Evolutionary conservation across 2,329 filamentous ascomycete genomes (phyloP).

Genomic region (Cytospora paraplurivora): DNA sequence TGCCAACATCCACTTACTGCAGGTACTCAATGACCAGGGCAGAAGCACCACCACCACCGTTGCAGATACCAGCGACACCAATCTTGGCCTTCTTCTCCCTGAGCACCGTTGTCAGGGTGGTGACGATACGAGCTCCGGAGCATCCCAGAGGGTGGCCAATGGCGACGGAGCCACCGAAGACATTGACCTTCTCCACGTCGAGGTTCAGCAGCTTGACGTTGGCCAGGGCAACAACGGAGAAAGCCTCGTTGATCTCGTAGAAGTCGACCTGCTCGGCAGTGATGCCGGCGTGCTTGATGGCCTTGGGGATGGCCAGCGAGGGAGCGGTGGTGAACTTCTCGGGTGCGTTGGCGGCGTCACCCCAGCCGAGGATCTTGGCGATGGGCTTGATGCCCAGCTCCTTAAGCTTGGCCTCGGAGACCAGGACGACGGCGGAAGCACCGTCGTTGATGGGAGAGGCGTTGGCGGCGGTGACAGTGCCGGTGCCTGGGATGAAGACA

Average conservation of each 20-base stretch:
- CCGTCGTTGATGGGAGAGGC: conserved; percentile 96
- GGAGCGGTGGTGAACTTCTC: conserved; percentile 96
- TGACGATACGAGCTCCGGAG: conserved; percentile 90
- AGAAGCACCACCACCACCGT: conserved; percentile 93
- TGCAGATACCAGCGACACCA: conserved; percentile 94
- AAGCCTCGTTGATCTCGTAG: conserved; percentile 99
- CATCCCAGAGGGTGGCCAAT: conserved; percentile 94
- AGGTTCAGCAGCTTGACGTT: conserved; percentile 91
- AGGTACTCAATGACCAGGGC: conserved; percentile 85
- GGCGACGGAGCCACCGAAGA: conserved; percentile 92
- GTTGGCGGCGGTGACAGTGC: conserved; percentile 94
- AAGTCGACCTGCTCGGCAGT: conserved; percentile 78
- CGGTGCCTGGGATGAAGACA: conserved; percentile 75
- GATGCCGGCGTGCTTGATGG: conserved; percentile 89
- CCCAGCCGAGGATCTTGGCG: conserved; percentile 97
- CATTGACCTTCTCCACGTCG: conserved; percentile 83
- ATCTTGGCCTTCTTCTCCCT: conserved; percentile 92
- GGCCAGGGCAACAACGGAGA: conserved; percentile 92
- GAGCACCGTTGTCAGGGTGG: conserved; percentile 85
- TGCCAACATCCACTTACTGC: conserved; percentile 47
- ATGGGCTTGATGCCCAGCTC: conserved; percentile 88
- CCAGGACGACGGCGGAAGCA: conserved; percentile 86
- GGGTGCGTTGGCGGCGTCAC: conserved; percentile 86
- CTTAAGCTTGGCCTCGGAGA: conserved; percentile 92
- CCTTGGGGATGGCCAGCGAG: conserved; percentile 93